Percentiles rank a stretch among this genome's conserved stretches.
Conservation (phyloP, 306 rosid species). For the Fragaria ananassa region DNA sequence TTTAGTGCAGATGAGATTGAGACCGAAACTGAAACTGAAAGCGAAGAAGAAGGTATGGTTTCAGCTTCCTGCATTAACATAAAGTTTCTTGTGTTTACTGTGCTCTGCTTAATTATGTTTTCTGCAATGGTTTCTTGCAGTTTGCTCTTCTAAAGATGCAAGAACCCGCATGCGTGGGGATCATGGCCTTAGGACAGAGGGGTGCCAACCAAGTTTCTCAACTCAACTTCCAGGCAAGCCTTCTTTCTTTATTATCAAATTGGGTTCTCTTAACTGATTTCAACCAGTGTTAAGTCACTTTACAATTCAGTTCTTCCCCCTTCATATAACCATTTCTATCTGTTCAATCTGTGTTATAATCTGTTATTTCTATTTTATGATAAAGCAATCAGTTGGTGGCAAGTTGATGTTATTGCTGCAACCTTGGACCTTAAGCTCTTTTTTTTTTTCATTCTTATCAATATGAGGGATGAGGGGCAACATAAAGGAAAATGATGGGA, state of each 20-base stretch:
- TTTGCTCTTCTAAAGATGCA: slow-evolving; percentile 42
- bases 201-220: slow-evolving; percentile 44
- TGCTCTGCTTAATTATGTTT: slow-evolving; percentile 13
- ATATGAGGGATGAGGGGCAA: not conserved
- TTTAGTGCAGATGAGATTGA: slow-evolving; percentile 97
- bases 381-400: not conserved
- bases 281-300: not conserved
- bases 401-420: not conserved
- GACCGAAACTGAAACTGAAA: slow-evolving; percentile 71
- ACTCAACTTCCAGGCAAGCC: slow-evolving; percentile 57
- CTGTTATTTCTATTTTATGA: not conserved
- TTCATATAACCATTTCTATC: not conserved
- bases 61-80: slow-evolving; percentile 11
- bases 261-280: slow-evolving; percentile 9
- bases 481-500: not conserved
- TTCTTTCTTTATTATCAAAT: slow-evolving; percentile 25
- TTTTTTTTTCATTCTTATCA: not conserved
- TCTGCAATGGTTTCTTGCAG: slow-evolving; percentile 46
- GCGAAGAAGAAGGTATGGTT: slow-evolving; percentile 86
- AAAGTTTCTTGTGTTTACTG: slow-evolving; percentile 1
- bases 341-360: not conserved
- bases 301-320: not conserved
- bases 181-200: slow-evolving; percentile 36
- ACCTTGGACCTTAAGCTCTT: not conserved
- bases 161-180: slow-evolving; percentile 40